Evolutionary conservation across 192 early-diverging fungal species (phyloP).

Genomic region (Powellomyces hirtus): DNA sequence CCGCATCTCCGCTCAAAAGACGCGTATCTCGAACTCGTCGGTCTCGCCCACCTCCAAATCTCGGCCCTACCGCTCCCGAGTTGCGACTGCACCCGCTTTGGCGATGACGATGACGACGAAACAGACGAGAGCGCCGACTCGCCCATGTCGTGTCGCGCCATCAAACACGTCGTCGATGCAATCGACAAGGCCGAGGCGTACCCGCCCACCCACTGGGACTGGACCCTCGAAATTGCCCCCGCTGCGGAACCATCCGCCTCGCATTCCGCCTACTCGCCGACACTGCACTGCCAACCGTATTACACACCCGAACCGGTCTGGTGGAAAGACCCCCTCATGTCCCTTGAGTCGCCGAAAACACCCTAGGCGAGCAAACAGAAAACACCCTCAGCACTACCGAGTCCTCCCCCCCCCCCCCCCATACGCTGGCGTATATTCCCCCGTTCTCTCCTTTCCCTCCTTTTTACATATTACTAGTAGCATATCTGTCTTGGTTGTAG

Average conservation of each 20-base stretch:
- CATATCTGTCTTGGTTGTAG: too few relatives aligned
- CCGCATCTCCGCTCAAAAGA: neutral
- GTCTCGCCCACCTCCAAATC: slow-evolving; percentile 1
- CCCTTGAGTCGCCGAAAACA: too few relatives aligned
- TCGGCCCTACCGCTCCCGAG: neutral
- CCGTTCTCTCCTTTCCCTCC: too few relatives aligned
- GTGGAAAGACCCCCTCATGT: neutral
- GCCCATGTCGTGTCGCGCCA: neutral
- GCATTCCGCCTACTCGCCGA: neutral
- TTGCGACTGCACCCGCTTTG: slow-evolving; percentile 10
- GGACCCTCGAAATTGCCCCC: neutral
- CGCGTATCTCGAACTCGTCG: neutral
- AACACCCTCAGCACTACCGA: too few relatives aligned
- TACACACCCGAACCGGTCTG: neutral
- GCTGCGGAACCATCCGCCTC: neutral
- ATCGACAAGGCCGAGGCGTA: neutral
- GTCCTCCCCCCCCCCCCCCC: too few relatives aligned
- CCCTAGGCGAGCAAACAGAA: too few relatives aligned
- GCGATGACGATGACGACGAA: neutral
- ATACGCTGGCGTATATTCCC: too few relatives aligned
- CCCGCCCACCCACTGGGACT: neutral
- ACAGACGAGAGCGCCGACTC: neutral
- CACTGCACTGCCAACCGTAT: neutral
- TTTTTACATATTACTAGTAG: too few relatives aligned
- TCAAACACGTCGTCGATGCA: slow-evolving; percentile 11